Conservation (phyloP, 352 stramenopile genomes). For the Sclerospora graminicola region DNA sequence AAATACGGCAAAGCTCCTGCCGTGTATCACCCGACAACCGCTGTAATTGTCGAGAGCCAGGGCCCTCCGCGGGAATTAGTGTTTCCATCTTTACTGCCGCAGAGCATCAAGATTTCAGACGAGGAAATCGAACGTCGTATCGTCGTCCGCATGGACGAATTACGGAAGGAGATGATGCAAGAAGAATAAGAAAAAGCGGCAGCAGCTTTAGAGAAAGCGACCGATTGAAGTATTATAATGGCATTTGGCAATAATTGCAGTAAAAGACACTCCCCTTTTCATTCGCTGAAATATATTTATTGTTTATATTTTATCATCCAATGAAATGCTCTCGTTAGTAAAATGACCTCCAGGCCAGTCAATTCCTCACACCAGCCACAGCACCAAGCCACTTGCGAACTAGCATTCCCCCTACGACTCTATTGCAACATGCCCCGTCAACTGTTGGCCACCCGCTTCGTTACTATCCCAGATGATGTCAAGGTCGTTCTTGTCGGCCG, state of each 20-base stretch:
- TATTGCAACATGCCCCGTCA: conserved; percentile 63
- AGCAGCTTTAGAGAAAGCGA: background rate
- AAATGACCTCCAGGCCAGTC: conserved; percentile 9
- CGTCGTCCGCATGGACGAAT: conserved; percentile 54
- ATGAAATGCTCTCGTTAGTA: background rate
- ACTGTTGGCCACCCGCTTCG: conserved; percentile 88
- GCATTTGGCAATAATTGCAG: background rate
- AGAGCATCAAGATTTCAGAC: conserved; percentile 54
- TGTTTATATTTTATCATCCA: too few relatives aligned
- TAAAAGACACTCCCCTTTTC: background rate
- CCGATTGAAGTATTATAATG: too few relatives aligned
- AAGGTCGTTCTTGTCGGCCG: conserved; percentile 91
- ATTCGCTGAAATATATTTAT: conserved; percentile 1
- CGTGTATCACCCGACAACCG: conserved; percentile 54
- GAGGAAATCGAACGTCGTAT: conserved; percentile 76
- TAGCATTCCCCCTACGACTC: conserved; percentile 40
- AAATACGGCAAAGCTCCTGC: conserved; percentile 61
- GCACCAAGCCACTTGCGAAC: conserved; percentile 45
- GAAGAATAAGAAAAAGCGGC: conserved; percentile 13
- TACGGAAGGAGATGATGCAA: conserved; percentile 32
- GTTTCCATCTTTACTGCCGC: conserved; percentile 64
- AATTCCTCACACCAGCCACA: background rate
- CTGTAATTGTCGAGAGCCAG: conserved; percentile 52
- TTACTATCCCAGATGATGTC: conserved; percentile 92
- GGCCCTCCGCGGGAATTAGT: conserved; percentile 37